These are phyloP conservation scores for Alnus glutinosa DNA, from an alignment of 306 rosid species.

Conservation along the genomic window DNA sequence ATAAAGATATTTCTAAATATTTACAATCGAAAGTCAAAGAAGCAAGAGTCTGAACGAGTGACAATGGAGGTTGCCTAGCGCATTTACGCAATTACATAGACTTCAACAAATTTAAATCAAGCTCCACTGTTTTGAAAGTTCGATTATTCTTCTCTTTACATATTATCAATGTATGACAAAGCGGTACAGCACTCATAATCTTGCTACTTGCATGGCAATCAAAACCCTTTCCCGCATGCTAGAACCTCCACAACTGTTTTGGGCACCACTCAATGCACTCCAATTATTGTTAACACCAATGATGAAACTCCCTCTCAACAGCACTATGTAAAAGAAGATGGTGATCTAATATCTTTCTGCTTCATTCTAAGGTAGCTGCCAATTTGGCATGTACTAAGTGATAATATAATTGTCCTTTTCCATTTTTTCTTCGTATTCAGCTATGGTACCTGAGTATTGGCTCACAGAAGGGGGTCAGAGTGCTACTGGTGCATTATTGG, in stretches of 20 bases:
- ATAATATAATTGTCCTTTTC: constrained; percentile 20
- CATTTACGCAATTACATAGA: not conserved
- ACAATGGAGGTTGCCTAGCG: not conserved
- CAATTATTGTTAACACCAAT: not conserved
- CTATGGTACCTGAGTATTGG: constrained; percentile 97
- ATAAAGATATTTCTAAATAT: not conserved
- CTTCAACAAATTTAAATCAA: not conserved
- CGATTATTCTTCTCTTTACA: not conserved
- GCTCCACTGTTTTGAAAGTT: not conserved
- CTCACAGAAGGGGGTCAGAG: constrained; percentile 99
- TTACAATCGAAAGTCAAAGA: not conserved
- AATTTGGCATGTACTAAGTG: constrained; percentile 24
- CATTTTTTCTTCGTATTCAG: constrained; percentile 47
- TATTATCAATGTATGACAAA: not conserved
- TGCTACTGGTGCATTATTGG: constrained; percentile 98
- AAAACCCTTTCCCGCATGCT: not conserved
- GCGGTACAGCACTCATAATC: not conserved
- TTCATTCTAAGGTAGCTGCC: constrained; percentile 16
- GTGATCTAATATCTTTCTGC: not conserved
- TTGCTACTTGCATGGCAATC: not conserved
- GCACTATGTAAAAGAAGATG: not conserved
- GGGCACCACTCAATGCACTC: not conserved
- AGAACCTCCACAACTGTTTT: not conserved
- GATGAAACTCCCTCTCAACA: not conserved
- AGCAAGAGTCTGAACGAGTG: not conserved